Percentiles rank a stretch among this genome's conserved stretches.
Evolutionary conservation across 2,329 filamentous ascomycete genomes (phyloP).

Genomic region (Emergomyces orientalis): DNA sequence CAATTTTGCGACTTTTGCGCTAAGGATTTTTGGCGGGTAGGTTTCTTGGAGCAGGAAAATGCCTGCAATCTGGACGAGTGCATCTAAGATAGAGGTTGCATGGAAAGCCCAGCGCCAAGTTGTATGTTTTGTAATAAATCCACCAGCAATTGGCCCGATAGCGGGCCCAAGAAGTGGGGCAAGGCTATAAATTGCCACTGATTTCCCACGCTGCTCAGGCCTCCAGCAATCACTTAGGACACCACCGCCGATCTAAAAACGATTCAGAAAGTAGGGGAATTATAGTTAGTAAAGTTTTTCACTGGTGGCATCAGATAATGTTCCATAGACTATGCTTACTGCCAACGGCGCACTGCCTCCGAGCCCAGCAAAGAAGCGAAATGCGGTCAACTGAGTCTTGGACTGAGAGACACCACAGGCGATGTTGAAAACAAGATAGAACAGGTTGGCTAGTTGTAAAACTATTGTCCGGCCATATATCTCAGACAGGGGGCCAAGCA

Average conservation of each 20-base stretch:
- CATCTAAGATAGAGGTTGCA: slow-evolving; percentile 54
- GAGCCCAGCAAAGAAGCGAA: slow-evolving; percentile 49
- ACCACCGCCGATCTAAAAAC: slow-evolving; percentile 36
- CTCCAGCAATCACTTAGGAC: slow-evolving; percentile 49
- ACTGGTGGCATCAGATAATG: background rate
- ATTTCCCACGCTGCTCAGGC: slow-evolving; percentile 52
- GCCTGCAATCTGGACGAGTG: slow-evolving; percentile 51
- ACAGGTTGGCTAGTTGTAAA: slow-evolving; percentile 46
- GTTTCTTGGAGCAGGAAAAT: slow-evolving; percentile 56
- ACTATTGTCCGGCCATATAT: slow-evolving; percentile 47
- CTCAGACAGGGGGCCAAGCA: slow-evolving; percentile 45
- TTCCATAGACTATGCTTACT: slow-evolving; percentile 22
- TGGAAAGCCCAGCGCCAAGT: slow-evolving; percentile 68
- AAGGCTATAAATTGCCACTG: slow-evolving; percentile 53
- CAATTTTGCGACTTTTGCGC: slow-evolving; percentile 46
- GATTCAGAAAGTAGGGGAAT: background rate
- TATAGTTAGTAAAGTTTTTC: background rate
- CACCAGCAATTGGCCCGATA: slow-evolving; percentile 55
- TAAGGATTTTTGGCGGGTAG: slow-evolving; percentile 55
- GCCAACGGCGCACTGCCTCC: slow-evolving; percentile 49
- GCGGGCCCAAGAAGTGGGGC: slow-evolving; percentile 56
- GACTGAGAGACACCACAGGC: slow-evolving; percentile 48
- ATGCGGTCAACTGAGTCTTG: slow-evolving; percentile 46
- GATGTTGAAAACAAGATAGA: slow-evolving; percentile 50
- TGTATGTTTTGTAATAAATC: slow-evolving; percentile 52